A percentile compares a stretch with the other conserved stretches of the same genome.
Evolutionary conservation across 768 basidiomycete genomes (phyloP).

Genomic region (Butyriboletus loyo): DNA sequence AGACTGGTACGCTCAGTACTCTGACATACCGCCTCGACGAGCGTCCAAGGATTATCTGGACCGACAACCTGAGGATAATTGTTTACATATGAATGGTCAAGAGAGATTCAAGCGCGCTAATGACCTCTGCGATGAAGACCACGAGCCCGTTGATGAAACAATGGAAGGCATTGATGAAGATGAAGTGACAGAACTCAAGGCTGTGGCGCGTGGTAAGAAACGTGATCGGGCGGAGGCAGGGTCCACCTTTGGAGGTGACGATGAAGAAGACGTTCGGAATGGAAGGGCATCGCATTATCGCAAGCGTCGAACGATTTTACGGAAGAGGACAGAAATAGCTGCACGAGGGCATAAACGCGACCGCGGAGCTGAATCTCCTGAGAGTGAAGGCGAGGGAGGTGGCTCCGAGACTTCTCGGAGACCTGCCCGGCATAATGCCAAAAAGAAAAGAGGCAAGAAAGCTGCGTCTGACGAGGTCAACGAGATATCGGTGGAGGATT

Average conservation of each 20-base stretch:
- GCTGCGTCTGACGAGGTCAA: slow-evolving; percentile 37
- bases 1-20: slow-evolving; percentile 36
- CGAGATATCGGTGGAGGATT: slow-evolving; percentile 51
- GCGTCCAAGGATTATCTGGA: slow-evolving; percentile 51
- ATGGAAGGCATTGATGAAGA: slow-evolving; percentile 43
- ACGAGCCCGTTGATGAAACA: slow-evolving; percentile 33
- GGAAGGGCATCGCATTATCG: slow-evolving; percentile 45
- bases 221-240: slow-evolving; percentile 73
- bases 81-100: slow-evolving; percentile 34
- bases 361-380: slow-evolving; percentile 49
- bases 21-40: slow-evolving; percentile 30
- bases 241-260: slow-evolving; percentile 65
- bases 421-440: slow-evolving; percentile 18
- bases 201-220: slow-evolving; percentile 56
- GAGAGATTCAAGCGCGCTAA: slow-evolving; percentile 38
- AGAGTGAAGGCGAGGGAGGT: slow-evolving; percentile 26
- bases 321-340: slow-evolving; percentile 48
- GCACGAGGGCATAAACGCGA: slow-evolving; percentile 65
- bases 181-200: slow-evolving; percentile 37
- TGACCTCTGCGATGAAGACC: slow-evolving; percentile 52
- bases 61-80: slow-evolving; percentile 41
- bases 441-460: slow-evolving; percentile 57
- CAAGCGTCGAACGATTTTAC: slow-evolving; percentile 55
- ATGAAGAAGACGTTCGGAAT: slow-evolving; percentile 38
- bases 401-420: slow-evolving; percentile 11